These are phyloP conservation scores for Grosmannia serpens DNA, from an alignment of 2,329 filamentous ascomycete genomes.

Conservation along the genomic window DNA sequence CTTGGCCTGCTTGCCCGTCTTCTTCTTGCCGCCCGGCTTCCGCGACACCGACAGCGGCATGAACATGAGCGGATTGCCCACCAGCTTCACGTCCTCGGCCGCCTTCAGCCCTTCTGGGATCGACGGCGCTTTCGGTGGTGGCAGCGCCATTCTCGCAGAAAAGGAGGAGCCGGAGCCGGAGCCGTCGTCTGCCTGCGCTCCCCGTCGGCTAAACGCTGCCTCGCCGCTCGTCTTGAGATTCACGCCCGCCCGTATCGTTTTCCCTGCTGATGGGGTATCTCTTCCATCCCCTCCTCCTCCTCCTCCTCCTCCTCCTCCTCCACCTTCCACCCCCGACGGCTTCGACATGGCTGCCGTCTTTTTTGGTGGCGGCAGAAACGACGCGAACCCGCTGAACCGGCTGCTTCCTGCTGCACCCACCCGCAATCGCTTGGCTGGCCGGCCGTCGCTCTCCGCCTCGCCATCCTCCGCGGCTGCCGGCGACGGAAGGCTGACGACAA, in stretches of 20 bases:
- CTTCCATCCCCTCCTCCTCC: slow-evolving; percentile 15
- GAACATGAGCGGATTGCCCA: slow-evolving; percentile 78
- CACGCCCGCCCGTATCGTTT: slow-evolving; percentile 43
- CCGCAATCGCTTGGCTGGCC: slow-evolving; percentile 61
- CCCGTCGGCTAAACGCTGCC: slow-evolving; percentile 56
- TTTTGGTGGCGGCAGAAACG: slow-evolving; percentile 79
- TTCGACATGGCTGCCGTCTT: slow-evolving; percentile 28
- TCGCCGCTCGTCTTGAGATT: slow-evolving; percentile 76
- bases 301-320: slow-evolving; percentile 17
- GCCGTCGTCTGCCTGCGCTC: slow-evolving; percentile 19
- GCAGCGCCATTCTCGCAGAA: slow-evolving; percentile 12
- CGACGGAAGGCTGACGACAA: slow-evolving; percentile 64
- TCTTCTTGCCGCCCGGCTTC: slow-evolving; percentile 54
- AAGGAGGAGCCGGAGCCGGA: neutral
- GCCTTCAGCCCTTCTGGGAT: slow-evolving; percentile 45
- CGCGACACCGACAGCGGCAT: slow-evolving; percentile 76
- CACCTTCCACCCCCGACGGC: slow-evolving; percentile 16
- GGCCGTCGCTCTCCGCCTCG: slow-evolving; percentile 31
- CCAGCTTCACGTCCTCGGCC: slow-evolving; percentile 54
- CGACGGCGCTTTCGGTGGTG: slow-evolving; percentile 30
- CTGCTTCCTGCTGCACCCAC: slow-evolving; percentile 35
- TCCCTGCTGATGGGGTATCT: neutral
- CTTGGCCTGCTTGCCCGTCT: slow-evolving; percentile 11
- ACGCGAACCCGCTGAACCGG: slow-evolving; percentile 71
- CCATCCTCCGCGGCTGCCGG: slow-evolving; percentile 18